phyloP scores from a whole-genome alignment of 2,329 filamentous ascomycete species.

The Cercospora beticola region DNA sequence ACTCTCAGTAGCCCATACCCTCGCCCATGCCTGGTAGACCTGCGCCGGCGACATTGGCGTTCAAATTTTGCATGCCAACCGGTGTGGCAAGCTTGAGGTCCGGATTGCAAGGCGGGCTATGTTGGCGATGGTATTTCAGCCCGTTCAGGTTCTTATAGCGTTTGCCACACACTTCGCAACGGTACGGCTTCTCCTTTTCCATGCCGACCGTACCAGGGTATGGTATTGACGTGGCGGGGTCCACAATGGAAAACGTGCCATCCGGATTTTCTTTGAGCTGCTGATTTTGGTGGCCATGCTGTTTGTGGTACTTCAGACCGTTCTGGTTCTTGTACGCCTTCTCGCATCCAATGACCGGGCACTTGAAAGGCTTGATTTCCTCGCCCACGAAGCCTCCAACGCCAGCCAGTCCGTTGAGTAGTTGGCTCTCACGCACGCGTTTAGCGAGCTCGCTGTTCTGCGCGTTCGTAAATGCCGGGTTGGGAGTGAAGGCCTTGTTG shows the following conservation, averaged over 20 bases:
- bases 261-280: constrained; percentile 95
- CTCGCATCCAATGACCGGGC: constrained; percentile 95
- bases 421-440: constrained; percentile 63
- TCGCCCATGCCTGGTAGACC: constrained; percentile 54
- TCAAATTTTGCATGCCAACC: constrained; percentile 45
- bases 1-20: constrained; percentile 32
- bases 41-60: constrained; percentile 52
- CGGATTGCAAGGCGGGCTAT: constrained; percentile 87
- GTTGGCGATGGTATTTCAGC: constrained; percentile 76
- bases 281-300: constrained; percentile 94
- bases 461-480: constrained; percentile 62
- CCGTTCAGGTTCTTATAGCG: constrained; percentile 99
- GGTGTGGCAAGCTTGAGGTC: constrained; percentile 61
- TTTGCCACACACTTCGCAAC: constrained; percentile 95
- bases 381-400: constrained; percentile 62
- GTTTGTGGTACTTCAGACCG: constrained; percentile 84
- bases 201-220: constrained; percentile 98
- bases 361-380: constrained; percentile 96
- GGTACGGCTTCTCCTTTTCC: constrained; percentile 99
- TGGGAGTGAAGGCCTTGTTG: constrained; percentile 45
- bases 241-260: constrained; percentile 96
- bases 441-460: constrained; percentile 73
- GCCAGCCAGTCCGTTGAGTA: constrained; percentile 55
- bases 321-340: constrained; percentile 99
- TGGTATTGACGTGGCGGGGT: constrained; percentile 88